These are phyloP conservation scores for Calamus simplicifolius DNA, from an alignment of 176 grass and related monocot genomes.

Conservation along the genomic window DNA sequence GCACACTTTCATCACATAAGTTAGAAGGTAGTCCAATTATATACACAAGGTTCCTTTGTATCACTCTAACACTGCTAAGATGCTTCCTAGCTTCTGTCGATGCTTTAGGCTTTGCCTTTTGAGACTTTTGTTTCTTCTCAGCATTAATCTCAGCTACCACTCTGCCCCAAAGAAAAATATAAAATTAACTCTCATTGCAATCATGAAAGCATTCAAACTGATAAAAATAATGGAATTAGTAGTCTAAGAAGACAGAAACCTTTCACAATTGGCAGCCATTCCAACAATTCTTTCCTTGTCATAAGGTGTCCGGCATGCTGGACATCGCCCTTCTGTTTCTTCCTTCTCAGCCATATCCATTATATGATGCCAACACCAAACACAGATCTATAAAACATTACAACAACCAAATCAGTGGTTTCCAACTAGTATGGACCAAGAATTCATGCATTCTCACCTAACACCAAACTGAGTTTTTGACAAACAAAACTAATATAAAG, in stretches of 20 bases:
- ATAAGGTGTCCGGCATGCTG: conserved; percentile 71
- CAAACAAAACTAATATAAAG: too few relatives aligned
- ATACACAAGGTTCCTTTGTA: conserved; percentile 93
- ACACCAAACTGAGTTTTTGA: too few relatives aligned
- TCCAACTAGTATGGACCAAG: background rate
- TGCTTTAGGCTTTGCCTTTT: conserved; percentile 58
- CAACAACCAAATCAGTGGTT: background rate
- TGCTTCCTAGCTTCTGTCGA: conserved; percentile 85
- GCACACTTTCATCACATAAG: conserved; percentile 76
- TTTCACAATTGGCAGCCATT: conserved; percentile 78
- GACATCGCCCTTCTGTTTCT: conserved; percentile 83
- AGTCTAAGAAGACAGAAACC: conserved; percentile 18
- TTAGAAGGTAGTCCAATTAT: conserved; percentile 89
- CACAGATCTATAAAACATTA: conserved; percentile 58
- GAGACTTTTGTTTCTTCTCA: conserved; percentile 86
- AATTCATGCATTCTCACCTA: background rate
- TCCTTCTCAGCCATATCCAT: conserved; percentile 97
- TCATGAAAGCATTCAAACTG: too few relatives aligned
- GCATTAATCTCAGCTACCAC: conserved; percentile 52
- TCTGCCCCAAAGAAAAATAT: conserved; percentile 24
- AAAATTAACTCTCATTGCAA: background rate
- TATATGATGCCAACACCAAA: conserved; percentile 99
- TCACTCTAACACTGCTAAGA: conserved; percentile 81
- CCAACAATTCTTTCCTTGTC: conserved; percentile 95
- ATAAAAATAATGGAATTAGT: background rate